Evolutionary conservation across 2,329 filamentous ascomycete genomes (phyloP).

Genomic region (Westerdykella ornata): DNA sequence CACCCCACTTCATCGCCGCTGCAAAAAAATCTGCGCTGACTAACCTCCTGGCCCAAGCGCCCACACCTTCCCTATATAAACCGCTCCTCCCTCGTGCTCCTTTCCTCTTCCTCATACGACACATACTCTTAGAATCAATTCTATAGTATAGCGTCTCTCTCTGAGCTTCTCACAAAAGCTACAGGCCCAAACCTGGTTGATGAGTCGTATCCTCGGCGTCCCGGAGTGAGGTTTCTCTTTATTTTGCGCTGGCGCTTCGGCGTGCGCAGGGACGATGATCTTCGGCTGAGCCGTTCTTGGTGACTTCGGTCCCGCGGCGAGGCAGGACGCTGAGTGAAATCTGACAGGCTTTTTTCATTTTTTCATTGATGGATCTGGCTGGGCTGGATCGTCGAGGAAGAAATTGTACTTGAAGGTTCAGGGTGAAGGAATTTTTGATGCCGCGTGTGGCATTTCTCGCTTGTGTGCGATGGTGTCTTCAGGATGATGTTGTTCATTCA

Average conservation of each 20-base stretch:
- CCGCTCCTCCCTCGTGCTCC: slow-evolving; percentile 1
- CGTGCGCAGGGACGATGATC: slow-evolving; percentile 90
- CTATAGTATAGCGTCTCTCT: slow-evolving; percentile 93
- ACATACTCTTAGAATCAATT: slow-evolving; percentile 49
- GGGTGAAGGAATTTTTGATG: too few relatives aligned
- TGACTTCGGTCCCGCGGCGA: slow-evolving; percentile 68
- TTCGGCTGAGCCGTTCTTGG: slow-evolving; percentile 62
- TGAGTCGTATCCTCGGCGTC: slow-evolving; percentile 76
- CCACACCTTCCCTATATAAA: slow-evolving; percentile 7
- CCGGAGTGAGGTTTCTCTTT: slow-evolving; percentile 74
- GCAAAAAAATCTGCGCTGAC: too few relatives aligned
- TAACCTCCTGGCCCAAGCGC: background rate
- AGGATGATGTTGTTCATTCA: too few relatives aligned
- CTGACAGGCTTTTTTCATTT: slow-evolving; percentile 61
- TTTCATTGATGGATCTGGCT: slow-evolving; percentile 33
- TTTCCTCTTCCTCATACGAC: slow-evolving; percentile 8
- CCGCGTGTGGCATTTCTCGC: too few relatives aligned
- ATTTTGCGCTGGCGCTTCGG: slow-evolving; percentile 58
- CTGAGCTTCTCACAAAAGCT: slow-evolving; percentile 89
- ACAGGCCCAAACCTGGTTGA: slow-evolving; percentile 91
- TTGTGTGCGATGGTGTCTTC: too few relatives aligned
- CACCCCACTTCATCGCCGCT: too few relatives aligned
- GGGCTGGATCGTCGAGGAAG: slow-evolving; percentile 29
- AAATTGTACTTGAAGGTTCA: slow-evolving; percentile 4
- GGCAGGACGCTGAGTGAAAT: slow-evolving; percentile 78